phyloP scores from a whole-genome alignment of 2,329 filamentous ascomycete genomes.

The Pseudogymnoascus pannorum region DNA sequence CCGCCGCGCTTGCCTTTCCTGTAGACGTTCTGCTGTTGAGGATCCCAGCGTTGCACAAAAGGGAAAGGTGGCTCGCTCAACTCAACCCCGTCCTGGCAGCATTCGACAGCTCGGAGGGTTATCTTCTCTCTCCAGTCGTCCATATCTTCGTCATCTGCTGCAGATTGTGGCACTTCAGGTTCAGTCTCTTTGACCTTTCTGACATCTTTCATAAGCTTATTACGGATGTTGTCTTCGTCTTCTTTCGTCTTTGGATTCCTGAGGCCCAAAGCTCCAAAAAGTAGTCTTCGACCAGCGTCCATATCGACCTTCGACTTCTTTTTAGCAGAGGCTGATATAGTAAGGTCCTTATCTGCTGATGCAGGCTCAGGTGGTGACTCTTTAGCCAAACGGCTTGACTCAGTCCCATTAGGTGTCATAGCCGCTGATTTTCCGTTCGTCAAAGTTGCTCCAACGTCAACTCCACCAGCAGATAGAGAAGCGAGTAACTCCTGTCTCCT shows the following conservation, averaged over 20 bases:
- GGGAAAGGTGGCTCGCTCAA: conserved; percentile 79
- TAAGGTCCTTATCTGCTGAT: neutral
- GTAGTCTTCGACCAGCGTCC: conserved; percentile 43
- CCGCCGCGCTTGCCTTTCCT: conserved; percentile 36
- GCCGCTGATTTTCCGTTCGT: neutral
- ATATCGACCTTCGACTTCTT: neutral
- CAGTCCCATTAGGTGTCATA: neutral
- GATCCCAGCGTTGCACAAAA: conserved; percentile 84
- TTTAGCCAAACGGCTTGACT: neutral
- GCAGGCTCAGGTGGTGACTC: neutral
- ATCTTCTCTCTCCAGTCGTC: conserved; percentile 69
- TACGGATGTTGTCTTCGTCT: conserved; percentile 57
- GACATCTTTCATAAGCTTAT: conserved; percentile 50
- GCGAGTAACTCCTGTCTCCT: conserved; percentile 44
- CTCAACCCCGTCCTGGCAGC: conserved; percentile 59
- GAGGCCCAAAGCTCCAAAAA: conserved; percentile 67
- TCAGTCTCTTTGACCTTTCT: conserved; percentile 24
- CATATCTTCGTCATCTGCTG: conserved; percentile 31
- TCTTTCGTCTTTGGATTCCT: conserved; percentile 60
- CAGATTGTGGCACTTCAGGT: conserved; percentile 13
- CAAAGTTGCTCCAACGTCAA: conserved; percentile 39
- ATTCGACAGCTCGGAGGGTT: conserved; percentile 73
- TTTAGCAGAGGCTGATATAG: neutral
- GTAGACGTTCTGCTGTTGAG: conserved; percentile 51
- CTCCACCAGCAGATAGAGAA: conserved; percentile 43